These are phyloP conservation scores for Lachnellula occidentalis DNA, from an alignment of 2,329 filamentous ascomycete species.

Conservation along the genomic window DNA sequence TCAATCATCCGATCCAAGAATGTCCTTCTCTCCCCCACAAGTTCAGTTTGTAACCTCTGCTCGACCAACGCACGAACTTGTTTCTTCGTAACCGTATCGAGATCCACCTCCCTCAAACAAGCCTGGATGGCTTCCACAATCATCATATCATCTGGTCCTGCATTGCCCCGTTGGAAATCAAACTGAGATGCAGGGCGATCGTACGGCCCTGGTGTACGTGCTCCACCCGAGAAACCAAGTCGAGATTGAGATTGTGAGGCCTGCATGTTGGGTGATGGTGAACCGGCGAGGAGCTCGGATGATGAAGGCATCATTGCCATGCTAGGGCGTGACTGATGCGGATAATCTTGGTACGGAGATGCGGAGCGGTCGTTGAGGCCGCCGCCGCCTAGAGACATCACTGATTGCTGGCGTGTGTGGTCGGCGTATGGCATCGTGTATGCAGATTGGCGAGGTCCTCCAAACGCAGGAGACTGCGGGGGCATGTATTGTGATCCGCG, in stretches of 20 bases:
- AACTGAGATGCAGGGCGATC: slow-evolving; percentile 50
- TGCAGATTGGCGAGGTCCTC: slow-evolving; percentile 36
- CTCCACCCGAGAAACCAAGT: slow-evolving; percentile 38
- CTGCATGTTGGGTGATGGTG: slow-evolving; percentile 20
- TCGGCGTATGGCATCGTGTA: slow-evolving; percentile 45
- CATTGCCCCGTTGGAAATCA: slow-evolving; percentile 52
- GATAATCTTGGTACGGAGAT: slow-evolving; percentile 54
- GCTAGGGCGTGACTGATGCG: slow-evolving; percentile 48
- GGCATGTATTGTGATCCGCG: slow-evolving; percentile 64
- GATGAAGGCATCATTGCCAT: slow-evolving; percentile 51
- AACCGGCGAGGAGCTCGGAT: slow-evolving; percentile 27
- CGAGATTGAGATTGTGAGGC: slow-evolving; percentile 34
- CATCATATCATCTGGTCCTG: slow-evolving; percentile 68
- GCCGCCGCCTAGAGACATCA: slow-evolving; percentile 55
- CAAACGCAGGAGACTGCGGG: slow-evolving; percentile 72
- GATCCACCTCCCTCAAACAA: slow-evolving; percentile 80
- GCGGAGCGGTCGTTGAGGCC: slow-evolving; percentile 41
- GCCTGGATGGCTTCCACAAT: slow-evolving; percentile 81
- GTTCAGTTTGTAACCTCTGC: slow-evolving; percentile 84
- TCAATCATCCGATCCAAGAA: slow-evolving; percentile 95
- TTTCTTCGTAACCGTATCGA: slow-evolving; percentile 98
- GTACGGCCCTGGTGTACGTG: slow-evolving; percentile 41
- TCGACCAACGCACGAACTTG: slow-evolving; percentile 88
- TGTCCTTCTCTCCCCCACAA: slow-evolving; percentile 75
- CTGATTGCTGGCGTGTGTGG: slow-evolving; percentile 61